Evolutionary conservation across 2,329 filamentous ascomycete genomes (phyloP).

Genomic region (Colletotrichum tofieldiae): DNA sequence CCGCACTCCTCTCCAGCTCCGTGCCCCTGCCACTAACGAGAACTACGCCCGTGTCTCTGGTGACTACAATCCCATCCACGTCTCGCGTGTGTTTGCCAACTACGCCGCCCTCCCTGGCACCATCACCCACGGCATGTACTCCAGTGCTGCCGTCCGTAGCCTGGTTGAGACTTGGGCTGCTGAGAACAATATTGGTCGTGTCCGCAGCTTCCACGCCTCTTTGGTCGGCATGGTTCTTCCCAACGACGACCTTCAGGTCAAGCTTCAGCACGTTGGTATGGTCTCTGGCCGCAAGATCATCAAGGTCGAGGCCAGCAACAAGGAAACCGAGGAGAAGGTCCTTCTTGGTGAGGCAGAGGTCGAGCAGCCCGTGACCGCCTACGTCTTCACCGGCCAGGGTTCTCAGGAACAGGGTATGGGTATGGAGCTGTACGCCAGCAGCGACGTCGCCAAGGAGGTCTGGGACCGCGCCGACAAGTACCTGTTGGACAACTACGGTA

Average conservation of each 20-base stretch:
- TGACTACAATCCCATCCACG: slow-evolving; percentile 99
- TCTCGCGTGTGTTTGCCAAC: slow-evolving; percentile 94
- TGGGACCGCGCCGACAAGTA: slow-evolving; percentile 99
- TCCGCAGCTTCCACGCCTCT: slow-evolving; percentile 96
- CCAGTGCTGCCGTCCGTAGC: slow-evolving; percentile 94
- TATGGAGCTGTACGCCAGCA: slow-evolving; percentile 98
- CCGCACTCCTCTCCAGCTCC: slow-evolving; percentile 88
- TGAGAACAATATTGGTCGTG: slow-evolving; percentile 97
- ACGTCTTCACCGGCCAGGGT: slow-evolving; percentile 98
- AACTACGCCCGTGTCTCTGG: slow-evolving; percentile 98
- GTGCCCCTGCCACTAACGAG: slow-evolving; percentile 96
- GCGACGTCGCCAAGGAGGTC: slow-evolving; percentile 93
- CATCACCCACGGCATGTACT: slow-evolving; percentile 99
- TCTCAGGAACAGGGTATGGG: slow-evolving; percentile 99
- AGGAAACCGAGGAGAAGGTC: slow-evolving; percentile 97
- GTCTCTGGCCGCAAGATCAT: slow-evolving; percentile 98
- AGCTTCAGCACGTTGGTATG: slow-evolving; percentile 97
- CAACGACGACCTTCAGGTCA: slow-evolving; percentile 95
- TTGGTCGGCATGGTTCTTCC: slow-evolving; percentile 99
- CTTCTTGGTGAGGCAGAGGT: slow-evolving; percentile 96
- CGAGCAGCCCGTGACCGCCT: slow-evolving; percentile 95
- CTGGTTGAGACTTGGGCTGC: slow-evolving; percentile 99
- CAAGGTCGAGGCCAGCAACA: slow-evolving; percentile 97
- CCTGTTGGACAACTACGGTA: slow-evolving; percentile 98
- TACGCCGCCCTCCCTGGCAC: slow-evolving; percentile 97